Evolutionary conservation across 2,329 filamentous ascomycete genomes (phyloP), one percentile per base, ranked within the genome.

Genomic region (Alternaria consortialis): DNA sequence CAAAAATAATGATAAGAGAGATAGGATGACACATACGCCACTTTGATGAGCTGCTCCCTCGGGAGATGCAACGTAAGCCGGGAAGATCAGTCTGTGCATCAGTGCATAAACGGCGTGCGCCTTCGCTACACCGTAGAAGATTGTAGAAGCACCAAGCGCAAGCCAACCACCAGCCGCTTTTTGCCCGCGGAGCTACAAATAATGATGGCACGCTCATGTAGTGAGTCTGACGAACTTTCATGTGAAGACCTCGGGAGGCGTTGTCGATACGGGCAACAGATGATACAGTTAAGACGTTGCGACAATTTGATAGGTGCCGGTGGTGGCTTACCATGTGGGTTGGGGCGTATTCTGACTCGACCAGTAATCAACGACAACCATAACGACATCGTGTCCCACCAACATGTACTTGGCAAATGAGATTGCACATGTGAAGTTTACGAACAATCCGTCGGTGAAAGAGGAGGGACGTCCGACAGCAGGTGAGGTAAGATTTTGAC

Each of bases 251-350:
- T 42, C 20, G 39, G 58, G 46, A 62, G 66, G 62, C 60, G 53
- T 54, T 29, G 53, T 17, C 13, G 31, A 36, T 50, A 50, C 20
- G 23, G 20, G 32, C 32, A 9, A 50, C 46, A 23, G 7, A 25
- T 36, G 3, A n/a, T 48, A 25, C 13, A 32, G 50, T 50, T 55
- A 44, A 65, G 29, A 29, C 36, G 55, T 47, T 58, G 44, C 32
- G 32, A 52, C 7, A 52, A 15, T 43, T 29, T 44, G 44, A 39
- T 43, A 39, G 37, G 23, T 25, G 34, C 27, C 8, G n/a, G 37
- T 44, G 57, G 66, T 66, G 66, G 65, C 66, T 56, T 66, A 53
- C 43, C 48, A 56, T 46, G 54, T 57, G 52, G 53, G 43, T 52
- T 44, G 46, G 50, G 57, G 54, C 62, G 52, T 56, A 37, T 53